phyloP scores from a whole-genome alignment of 2,329 filamentous ascomycete genomes.

The Xylaria sp. region DNA sequence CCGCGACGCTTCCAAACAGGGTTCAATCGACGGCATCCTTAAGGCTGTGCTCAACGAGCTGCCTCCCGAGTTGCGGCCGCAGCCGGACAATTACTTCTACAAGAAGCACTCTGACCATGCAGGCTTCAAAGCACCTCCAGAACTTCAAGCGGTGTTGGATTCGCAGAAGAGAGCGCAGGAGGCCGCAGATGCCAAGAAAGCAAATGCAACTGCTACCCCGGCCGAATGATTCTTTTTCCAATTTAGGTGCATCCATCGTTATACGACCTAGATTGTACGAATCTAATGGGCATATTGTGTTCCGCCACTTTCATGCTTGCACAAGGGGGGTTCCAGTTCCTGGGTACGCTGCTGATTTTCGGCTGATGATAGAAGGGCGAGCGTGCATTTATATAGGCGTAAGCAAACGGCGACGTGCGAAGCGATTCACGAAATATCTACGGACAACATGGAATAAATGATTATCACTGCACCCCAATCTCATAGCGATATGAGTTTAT shows the following conservation, averaged over 20 bases:
- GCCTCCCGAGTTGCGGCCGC: constrained; percentile 77
- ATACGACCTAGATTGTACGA: not conserved
- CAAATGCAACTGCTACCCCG: constrained; percentile 41
- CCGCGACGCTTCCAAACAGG: constrained; percentile 82
- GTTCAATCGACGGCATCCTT: constrained; percentile 80
- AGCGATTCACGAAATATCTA: constrained; percentile 19
- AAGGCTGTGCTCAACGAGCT: constrained; percentile 78
- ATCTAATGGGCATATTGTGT: not conserved
- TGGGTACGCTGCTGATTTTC: not conserved
- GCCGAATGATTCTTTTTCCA: constrained; percentile 33
- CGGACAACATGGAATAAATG: not conserved
- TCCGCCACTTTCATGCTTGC: not conserved
- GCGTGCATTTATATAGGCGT: constrained; percentile 36
- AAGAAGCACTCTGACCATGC: constrained; percentile 91
- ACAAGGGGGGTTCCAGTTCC: not conserved
- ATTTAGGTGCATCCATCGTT: not conserved
- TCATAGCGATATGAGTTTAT: not conserved
- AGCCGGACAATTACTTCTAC: constrained; percentile 80
- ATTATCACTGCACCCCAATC: not conserved
- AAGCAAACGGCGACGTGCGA: constrained; percentile 21
- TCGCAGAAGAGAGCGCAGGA: constrained; percentile 64
- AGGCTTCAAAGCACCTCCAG: constrained; percentile 76
- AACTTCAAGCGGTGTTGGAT: constrained; percentile 67
- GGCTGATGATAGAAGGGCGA: constrained; percentile 28
- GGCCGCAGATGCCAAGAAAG: constrained; percentile 49